phyloP scores from a whole-genome alignment of 2,329 filamentous ascomycete genomes.

The Triangularia verruculosa region DNA sequence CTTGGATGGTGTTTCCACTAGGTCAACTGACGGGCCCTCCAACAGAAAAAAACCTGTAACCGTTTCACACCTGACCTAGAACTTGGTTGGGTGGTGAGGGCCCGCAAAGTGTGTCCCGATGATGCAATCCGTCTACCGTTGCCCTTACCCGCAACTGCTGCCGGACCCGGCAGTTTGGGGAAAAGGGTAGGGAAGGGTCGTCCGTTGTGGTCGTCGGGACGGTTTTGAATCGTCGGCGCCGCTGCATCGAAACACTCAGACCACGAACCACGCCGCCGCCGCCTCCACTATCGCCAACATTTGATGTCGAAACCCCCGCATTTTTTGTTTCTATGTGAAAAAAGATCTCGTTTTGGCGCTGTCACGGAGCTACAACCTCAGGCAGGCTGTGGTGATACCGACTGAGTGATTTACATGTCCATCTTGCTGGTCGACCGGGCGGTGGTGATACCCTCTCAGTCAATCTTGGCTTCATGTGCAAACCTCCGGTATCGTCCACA shows the following conservation, averaged over 20 bases:
- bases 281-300: background rate
- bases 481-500: background rate
- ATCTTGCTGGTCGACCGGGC: background rate
- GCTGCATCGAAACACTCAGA: background rate
- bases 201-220: background rate
- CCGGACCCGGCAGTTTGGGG: background rate
- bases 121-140: background rate
- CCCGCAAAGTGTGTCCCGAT: background rate
- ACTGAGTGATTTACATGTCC: background rate
- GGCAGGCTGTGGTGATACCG: background rate
- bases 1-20: background rate
- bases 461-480: conserved; percentile 1
- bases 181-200: background rate
- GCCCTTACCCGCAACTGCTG: background rate
- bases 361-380: background rate
- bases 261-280: background rate
- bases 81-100: background rate
- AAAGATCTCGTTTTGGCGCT: background rate
- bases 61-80: background rate
- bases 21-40: background rate
- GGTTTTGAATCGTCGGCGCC: background rate
- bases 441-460: background rate
- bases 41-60: background rate
- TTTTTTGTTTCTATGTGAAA: background rate
- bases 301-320: background rate